Evolutionary conservation across 2,329 filamentous ascomycete genomes (phyloP).

Genomic region (Fusarium dlaminii): DNA sequence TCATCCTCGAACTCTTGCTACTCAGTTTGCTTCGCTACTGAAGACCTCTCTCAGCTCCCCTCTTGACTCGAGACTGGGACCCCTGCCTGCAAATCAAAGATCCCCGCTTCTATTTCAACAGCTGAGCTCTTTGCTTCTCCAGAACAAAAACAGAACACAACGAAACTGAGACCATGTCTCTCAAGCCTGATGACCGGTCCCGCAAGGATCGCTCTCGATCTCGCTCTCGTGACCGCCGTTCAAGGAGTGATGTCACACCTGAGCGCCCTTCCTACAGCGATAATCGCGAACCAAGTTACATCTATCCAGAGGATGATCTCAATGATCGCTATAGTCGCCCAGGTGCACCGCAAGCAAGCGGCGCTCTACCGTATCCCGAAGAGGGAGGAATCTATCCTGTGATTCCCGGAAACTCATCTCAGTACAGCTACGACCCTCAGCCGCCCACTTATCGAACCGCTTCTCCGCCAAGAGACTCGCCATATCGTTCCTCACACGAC

Average conservation of each 20-base stretch:
- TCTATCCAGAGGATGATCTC: constrained; percentile 55
- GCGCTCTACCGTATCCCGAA: constrained; percentile 52
- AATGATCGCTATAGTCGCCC: constrained; percentile 49
- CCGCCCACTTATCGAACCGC: constrained; percentile 47
- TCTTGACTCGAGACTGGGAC: neutral
- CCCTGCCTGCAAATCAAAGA: constrained; percentile 20
- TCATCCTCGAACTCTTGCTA: neutral
- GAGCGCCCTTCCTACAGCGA: constrained; percentile 50
- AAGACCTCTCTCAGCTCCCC: neutral
- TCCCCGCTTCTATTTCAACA: constrained; percentile 18
- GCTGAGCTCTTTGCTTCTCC: constrained; percentile 11
- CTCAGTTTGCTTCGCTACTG: neutral
- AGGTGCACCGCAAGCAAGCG: constrained; percentile 47
- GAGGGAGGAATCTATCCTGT: constrained; percentile 51
- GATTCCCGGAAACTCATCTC: constrained; percentile 49
- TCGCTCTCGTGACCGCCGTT: constrained; percentile 51
- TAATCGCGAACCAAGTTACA: constrained; percentile 54
- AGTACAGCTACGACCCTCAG: constrained; percentile 54
- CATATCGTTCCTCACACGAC: constrained; percentile 51
- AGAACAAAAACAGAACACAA: neutral
- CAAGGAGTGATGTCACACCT: constrained; percentile 45
- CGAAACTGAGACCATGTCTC: constrained; percentile 56
- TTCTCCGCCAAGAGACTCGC: constrained; percentile 48
- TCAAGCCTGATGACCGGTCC: constrained; percentile 57
- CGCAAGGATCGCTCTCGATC: constrained; percentile 61